These are phyloP conservation scores for Pseudogymnoascus destructans DNA, from an alignment of 2,329 filamentous ascomycete species.

Conservation along the genomic window DNA sequence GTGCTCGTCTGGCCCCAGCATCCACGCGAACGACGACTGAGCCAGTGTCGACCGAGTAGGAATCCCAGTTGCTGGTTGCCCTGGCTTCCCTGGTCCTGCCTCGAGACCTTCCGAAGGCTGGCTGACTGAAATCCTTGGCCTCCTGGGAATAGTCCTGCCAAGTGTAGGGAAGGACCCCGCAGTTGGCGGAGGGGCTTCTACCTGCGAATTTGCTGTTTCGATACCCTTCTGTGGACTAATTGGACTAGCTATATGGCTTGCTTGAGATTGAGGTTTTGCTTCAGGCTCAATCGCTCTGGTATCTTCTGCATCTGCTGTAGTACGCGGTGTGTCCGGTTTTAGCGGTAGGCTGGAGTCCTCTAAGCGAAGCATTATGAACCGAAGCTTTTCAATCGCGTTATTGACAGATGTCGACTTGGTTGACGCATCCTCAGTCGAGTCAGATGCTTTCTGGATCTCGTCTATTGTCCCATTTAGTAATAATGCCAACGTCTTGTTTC, in stretches of 20 bases:
- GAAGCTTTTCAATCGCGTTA: slow-evolving; percentile 46
- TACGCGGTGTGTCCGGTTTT: slow-evolving; percentile 22
- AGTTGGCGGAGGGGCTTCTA: not conserved
- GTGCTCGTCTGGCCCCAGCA: slow-evolving; percentile 42
- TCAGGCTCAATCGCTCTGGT: not conserved
- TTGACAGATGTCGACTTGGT: slow-evolving; percentile 38
- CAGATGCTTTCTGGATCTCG: slow-evolving; percentile 48
- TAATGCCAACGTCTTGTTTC: slow-evolving; percentile 52
- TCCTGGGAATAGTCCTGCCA: not conserved
- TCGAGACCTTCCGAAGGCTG: not conserved
- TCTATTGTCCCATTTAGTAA: slow-evolving; percentile 56
- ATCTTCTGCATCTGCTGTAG: not conserved
- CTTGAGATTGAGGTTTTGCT: not conserved
- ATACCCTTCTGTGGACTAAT: not conserved
- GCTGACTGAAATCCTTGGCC: not conserved
- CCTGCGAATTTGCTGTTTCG: not conserved
- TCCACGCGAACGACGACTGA: slow-evolving; percentile 68
- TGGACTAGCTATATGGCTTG: not conserved
- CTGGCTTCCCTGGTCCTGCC: not conserved
- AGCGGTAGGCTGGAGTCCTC: slow-evolving; percentile 44
- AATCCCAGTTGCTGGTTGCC: slow-evolving; percentile 31
- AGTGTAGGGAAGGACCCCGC: not conserved
- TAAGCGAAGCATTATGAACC: slow-evolving; percentile 50
- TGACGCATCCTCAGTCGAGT: slow-evolving; percentile 33
- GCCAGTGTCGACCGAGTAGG: slow-evolving; percentile 54